A percentile compares a stretch with the other conserved stretches of the same genome.
These are phyloP conservation scores for Pseudogymnoascus destructans DNA, from an alignment of 2,329 filamentous ascomycete genomes.

Conservation along the genomic window DNA sequence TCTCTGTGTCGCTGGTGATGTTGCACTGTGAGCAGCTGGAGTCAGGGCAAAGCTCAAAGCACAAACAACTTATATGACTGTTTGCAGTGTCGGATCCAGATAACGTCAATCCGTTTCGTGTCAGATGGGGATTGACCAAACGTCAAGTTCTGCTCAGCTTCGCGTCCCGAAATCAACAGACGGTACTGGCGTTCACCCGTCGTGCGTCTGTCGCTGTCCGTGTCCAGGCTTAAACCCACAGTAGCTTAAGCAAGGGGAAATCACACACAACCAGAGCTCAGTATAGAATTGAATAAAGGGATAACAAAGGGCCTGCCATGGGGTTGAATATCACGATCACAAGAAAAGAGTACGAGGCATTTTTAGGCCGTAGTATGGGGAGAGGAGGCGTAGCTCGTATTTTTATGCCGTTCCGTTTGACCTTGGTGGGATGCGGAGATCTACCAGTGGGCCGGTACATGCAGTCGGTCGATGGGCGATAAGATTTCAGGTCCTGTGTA, in stretches of 20 bases:
- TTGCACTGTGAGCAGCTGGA: background rate
- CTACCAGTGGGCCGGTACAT: conserved; percentile 1
- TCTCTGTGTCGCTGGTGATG: background rate
- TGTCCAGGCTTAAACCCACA: background rate
- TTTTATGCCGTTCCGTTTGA: conserved; percentile 1
- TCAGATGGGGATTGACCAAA: background rate
- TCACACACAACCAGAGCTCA: background rate
- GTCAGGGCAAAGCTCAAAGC: background rate
- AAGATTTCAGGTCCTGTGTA: conserved; percentile 4
- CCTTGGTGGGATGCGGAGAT: conserved; percentile 6
- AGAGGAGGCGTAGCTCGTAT: conserved; percentile 6
- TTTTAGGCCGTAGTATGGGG: background rate
- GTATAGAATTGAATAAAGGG: background rate
- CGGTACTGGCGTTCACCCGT: conserved; percentile 1
- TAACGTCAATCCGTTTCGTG: background rate
- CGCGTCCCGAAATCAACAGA: background rate
- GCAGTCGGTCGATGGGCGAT: conserved; percentile 1
- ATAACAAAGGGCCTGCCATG: background rate
- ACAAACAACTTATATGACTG: background rate
- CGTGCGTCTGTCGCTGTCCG: background rate
- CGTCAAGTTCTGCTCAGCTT: conserved; percentile 1
- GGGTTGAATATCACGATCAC: background rate
- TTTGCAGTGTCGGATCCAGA: background rate
- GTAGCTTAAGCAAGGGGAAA: conserved; percentile 1
- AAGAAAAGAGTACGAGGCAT: background rate